Conservation (phyloP, 192 early-diverging fungal genomes). For the Coemansia sp. region DNA sequence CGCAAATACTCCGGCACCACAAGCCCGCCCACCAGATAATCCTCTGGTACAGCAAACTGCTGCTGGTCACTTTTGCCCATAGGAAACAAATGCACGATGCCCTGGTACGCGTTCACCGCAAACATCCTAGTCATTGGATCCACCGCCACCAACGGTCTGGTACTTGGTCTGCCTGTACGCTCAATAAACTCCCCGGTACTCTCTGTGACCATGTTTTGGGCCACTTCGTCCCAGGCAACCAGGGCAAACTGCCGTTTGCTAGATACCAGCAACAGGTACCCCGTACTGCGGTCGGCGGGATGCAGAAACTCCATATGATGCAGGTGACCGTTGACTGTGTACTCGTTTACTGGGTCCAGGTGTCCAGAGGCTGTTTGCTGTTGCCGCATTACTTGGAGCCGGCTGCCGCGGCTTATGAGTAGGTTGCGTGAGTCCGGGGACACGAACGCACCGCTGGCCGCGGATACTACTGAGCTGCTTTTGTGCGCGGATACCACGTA, state of each 20-base stretch:
- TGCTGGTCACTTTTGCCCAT: conserved; percentile 23
- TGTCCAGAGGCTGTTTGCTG: conserved; percentile 45
- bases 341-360: conserved; percentile 61
- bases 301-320: conserved; percentile 51
- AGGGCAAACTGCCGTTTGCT: conserved; percentile 69
- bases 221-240: conserved; percentile 63
- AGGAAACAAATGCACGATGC: conserved; percentile 67
- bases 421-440: conserved; percentile 65
- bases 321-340: conserved; percentile 72
- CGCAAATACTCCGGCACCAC: conserved; percentile 23
- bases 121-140: conserved; percentile 61
- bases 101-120: conserved; percentile 68
- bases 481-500: conserved; percentile 84
- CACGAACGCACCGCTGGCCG: conserved; percentile 69
- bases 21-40: conserved; percentile 15
- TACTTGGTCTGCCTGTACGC: conserved; percentile 58
- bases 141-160: conserved; percentile 58
- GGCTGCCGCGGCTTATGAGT: conserved; percentile 62
- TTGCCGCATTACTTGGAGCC: conserved; percentile 57
- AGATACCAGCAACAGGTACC: conserved; percentile 69
- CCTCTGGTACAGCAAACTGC: conserved; percentile 35
- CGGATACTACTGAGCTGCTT: conserved; percentile 68
- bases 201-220: conserved; percentile 63
- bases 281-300: conserved; percentile 53
- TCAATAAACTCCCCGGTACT: conserved; percentile 64